phyloP scores from a whole-genome alignment of 2,329 filamentous ascomycete species.

The Ascosphaera apis region DNA sequence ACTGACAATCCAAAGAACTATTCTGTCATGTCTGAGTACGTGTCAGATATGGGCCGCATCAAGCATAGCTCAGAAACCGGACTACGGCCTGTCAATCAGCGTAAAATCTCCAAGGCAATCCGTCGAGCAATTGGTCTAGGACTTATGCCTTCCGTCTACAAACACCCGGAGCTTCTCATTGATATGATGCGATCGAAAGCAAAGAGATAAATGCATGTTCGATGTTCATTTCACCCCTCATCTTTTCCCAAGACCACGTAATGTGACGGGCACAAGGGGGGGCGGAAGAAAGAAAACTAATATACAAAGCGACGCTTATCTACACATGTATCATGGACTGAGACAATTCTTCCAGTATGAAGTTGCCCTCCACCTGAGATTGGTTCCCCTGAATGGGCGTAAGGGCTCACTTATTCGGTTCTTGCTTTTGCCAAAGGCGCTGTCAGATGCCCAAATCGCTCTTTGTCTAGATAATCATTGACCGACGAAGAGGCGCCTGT shows the following conservation, averaged over 20 bases:
- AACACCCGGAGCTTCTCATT: constrained; percentile 72
- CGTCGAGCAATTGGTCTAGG: constrained; percentile 72
- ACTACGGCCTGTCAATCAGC: constrained; percentile 69
- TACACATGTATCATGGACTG: no score
- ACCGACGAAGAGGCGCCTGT: constrained; percentile 11
- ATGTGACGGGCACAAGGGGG: no score
- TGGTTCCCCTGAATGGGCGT: no score
- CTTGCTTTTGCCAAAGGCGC: constrained; percentile 14
- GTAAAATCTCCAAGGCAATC: constrained; percentile 81
- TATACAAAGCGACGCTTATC: no score
- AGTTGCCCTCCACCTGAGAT: no score
- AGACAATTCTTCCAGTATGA: no score
- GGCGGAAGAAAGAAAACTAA: no score
- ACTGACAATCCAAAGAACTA: constrained; percentile 48
- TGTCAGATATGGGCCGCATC: constrained; percentile 67
- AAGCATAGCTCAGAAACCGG: constrained; percentile 53
- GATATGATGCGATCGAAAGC: no score
- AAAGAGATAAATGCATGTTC: no score
- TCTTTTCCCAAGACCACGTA: no score
- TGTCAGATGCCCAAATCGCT: constrained; percentile 15
- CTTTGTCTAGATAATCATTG: constrained; percentile 15
- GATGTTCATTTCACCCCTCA: no score
- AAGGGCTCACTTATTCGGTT: constrained; percentile 9
- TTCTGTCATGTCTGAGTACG: constrained; percentile 70
- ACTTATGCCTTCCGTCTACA: constrained; percentile 74